Evolutionary conservation across 75 land plant species (phyloP).

Genomic region (Larix kaempferi): DNA sequence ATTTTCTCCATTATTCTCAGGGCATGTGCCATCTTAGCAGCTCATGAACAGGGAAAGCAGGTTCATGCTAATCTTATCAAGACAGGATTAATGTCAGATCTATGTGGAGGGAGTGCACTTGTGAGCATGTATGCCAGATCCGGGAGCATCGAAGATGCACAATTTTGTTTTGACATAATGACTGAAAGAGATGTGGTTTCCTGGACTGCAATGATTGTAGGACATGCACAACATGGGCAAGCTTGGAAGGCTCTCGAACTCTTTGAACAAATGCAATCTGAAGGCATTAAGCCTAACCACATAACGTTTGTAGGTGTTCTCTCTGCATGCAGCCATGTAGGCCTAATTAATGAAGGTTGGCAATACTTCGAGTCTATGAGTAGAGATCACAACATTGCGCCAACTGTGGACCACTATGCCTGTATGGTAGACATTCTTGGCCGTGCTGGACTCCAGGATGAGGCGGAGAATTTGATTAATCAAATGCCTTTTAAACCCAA

Average conservation of each 20-base stretch:
- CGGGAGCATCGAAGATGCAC: slow-evolving; percentile 48
- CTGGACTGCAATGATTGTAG: slow-evolving; percentile 65
- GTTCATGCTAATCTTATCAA: slow-evolving; percentile 47
- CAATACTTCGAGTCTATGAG: slow-evolving; percentile 37
- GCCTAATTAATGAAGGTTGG: slow-evolving; percentile 33
- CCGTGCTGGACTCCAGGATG: slow-evolving; percentile 33
- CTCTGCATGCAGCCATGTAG: slow-evolving; percentile 58
- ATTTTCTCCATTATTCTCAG: slow-evolving; percentile 49
- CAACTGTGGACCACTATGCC: slow-evolving; percentile 43
- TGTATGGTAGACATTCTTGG: slow-evolving; percentile 53
- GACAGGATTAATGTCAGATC: slow-evolving; percentile 29
- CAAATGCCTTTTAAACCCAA: slow-evolving; percentile 38
- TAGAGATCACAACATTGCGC: slow-evolving; percentile 25
- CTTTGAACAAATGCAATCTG: slow-evolving; percentile 39
- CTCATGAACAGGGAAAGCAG: slow-evolving; percentile 52
- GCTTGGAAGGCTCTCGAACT: slow-evolving; percentile 35
- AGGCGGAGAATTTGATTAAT: slow-evolving; percentile 33
- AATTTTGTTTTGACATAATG: slow-evolving; percentile 31
- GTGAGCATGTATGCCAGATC: slow-evolving; percentile 71
- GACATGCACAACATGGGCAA: slow-evolving; percentile 54
- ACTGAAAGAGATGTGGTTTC: slow-evolving; percentile 40
- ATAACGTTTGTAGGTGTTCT: slow-evolving; percentile 22
- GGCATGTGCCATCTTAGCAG: slow-evolving; percentile 55
- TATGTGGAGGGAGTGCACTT: slow-evolving; percentile 41
- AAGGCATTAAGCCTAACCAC: background rate